Evolutionary conservation across 176 grass and related monocot genomes (phyloP).

Genomic region (Musa troglodytarum): DNA sequence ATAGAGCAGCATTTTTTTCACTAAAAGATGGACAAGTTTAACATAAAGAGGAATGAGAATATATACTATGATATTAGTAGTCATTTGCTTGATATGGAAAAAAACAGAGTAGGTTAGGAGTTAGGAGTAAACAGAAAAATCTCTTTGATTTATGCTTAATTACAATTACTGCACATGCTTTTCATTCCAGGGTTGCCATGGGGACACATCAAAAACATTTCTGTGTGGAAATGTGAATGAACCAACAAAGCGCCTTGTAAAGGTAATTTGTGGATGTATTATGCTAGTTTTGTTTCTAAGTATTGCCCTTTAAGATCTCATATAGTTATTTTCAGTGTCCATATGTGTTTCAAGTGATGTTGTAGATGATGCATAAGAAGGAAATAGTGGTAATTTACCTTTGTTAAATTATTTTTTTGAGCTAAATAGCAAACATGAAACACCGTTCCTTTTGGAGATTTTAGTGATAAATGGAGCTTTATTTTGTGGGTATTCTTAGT

Average conservation of each 20-base stretch:
- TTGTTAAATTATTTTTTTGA: too few relatives aligned
- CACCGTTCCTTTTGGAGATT: too few relatives aligned
- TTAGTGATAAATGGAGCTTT: too few relatives aligned
- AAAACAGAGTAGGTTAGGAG: neutral
- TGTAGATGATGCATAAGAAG: neutral
- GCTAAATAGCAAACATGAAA: too few relatives aligned
- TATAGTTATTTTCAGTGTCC: neutral
- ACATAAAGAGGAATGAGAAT: neutral
- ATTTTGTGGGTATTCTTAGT: too few relatives aligned
- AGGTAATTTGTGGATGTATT: slow-evolving; percentile 29
- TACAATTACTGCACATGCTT: neutral
- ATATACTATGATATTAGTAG: neutral
- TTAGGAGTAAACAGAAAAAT: neutral
- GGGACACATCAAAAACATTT: slow-evolving; percentile 95
- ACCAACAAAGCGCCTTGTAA: slow-evolving; percentile 71
- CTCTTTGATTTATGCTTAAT: neutral
- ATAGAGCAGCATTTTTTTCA: neutral
- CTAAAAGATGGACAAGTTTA: neutral
- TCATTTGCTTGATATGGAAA: neutral
- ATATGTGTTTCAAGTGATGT: neutral
- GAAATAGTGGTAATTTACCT: too few relatives aligned
- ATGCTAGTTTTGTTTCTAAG: neutral
- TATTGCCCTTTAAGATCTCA: neutral
- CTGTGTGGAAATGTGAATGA: slow-evolving; percentile 93
- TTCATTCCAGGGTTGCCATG: slow-evolving; percentile 75